These are phyloP conservation scores for Wallacemonas sp. DNA, from an alignment of 208 protist species.

Conservation along the genomic window DNA sequence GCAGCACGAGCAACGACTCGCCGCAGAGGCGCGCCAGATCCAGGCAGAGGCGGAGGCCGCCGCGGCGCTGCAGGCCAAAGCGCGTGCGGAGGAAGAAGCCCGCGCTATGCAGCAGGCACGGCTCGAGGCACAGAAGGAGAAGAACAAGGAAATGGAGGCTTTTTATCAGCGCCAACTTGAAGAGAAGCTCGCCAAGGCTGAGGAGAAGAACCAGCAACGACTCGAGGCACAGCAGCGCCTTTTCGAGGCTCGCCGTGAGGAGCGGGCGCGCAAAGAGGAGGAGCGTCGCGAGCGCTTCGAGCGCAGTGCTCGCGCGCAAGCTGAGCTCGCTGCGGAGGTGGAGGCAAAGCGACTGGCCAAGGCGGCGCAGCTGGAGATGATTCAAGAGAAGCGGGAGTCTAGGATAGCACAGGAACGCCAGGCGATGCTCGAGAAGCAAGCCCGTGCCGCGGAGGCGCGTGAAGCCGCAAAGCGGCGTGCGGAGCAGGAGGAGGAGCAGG, in stretches of 20 bases:
- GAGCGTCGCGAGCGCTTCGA: conserved; percentile 62
- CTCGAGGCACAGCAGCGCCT: conserved; percentile 50
- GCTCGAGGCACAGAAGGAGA: conserved; percentile 40
- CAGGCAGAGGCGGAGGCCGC: conserved; percentile 55
- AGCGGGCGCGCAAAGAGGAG: conserved; percentile 40
- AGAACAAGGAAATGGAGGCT: conserved; percentile 51
- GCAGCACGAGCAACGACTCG: conserved; percentile 32
- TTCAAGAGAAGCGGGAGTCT: conserved; percentile 33
- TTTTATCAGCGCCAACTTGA: conserved; percentile 42
- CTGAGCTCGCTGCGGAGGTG: conserved; percentile 32
- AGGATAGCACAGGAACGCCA: conserved; percentile 38
- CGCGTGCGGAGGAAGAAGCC: conserved; percentile 32
- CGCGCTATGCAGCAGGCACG: conserved; percentile 45
- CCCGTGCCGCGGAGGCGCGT: conserved; percentile 40
- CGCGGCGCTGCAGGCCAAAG: conserved; percentile 33
- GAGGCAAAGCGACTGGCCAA: conserved; percentile 51
- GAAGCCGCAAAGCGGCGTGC: conserved; percentile 51
- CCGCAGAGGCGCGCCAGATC: conserved; percentile 40
- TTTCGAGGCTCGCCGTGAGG: conserved; percentile 24
- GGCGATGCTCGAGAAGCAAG: conserved; percentile 40
- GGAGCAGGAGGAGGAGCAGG: conserved; percentile 43
- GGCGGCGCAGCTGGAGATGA: conserved; percentile 46
- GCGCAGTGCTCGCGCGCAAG: conserved; percentile 41
- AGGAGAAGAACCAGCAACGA: conserved; percentile 42
- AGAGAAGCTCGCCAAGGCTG: conserved; percentile 51